phyloP scores from a whole-genome alignment of 345 rosid genomes.

The Reutealis trisperma region DNA sequence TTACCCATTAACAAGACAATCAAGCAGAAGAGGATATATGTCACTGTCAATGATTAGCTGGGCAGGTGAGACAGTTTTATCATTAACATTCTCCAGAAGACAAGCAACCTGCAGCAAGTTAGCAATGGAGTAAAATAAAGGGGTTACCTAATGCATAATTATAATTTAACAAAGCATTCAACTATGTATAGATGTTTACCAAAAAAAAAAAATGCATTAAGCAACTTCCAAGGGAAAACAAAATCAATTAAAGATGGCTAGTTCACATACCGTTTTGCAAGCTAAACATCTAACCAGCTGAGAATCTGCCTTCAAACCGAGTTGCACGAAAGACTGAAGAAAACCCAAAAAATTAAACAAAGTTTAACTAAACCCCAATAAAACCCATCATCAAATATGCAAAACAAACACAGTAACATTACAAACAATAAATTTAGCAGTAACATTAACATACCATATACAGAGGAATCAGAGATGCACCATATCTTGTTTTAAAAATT shows the following conservation, averaged over 20 bases:
- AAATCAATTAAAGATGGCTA: background rate
- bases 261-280: constrained; percentile 73
- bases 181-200: background rate
- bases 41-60: constrained; percentile 53
- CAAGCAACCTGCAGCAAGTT: constrained; percentile 50
- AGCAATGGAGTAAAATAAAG: background rate
- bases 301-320: constrained; percentile 71
- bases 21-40: constrained; percentile 76
- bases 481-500: constrained; percentile 67
- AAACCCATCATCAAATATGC: background rate
- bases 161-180: background rate
- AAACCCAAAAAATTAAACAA: constrained; percentile 3
- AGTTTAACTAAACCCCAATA: background rate
- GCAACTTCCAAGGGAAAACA: background rate
- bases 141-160: background rate
- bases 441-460: constrained; percentile 56
- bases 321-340: constrained; percentile 66
- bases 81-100: constrained; percentile 57
- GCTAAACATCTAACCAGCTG: constrained; percentile 55
- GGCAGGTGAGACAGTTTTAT: constrained; percentile 42
- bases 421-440: background rate
- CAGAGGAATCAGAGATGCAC: constrained; percentile 73
- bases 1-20: constrained; percentile 66
- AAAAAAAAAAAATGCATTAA: background rate
- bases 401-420: background rate